Percentiles rank a stretch among this genome's conserved stretches.
phyloP scores from a whole-genome alignment of 1,284 basidiomycete genomes.

The Inonotus hispidus region DNA sequence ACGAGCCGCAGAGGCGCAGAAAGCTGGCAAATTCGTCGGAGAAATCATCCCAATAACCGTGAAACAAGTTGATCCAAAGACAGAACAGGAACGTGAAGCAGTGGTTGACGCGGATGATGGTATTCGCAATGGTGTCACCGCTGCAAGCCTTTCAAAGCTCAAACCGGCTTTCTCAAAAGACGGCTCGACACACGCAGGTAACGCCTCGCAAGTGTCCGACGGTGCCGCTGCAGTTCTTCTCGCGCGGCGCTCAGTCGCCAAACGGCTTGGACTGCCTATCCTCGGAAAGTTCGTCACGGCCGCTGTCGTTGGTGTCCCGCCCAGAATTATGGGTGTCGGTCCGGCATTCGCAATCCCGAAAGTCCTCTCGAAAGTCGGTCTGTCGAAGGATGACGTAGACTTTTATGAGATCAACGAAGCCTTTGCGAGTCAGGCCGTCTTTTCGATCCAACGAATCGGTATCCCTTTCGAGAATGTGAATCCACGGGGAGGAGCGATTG shows the following conservation, averaged over 20 bases:
- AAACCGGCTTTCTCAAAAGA: conserved; percentile 90
- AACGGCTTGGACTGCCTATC: conserved; percentile 86
- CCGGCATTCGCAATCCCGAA: conserved; percentile 89
- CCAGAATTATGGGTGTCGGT: conserved; percentile 87
- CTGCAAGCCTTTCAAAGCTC: conserved; percentile 81
- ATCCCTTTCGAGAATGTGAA: conserved; percentile 83
- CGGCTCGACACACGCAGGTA: conserved; percentile 91
- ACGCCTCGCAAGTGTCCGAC: conserved; percentile 95
- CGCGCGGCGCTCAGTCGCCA: conserved; percentile 80
- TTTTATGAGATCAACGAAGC: conserved; percentile 96
- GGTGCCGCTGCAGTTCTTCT: conserved; percentile 95
- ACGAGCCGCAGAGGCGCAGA: conserved; percentile 84
- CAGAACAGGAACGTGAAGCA: conserved; percentile 73
- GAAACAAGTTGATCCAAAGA: conserved; percentile 78
- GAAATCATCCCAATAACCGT: conserved; percentile 89
- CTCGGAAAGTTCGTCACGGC: conserved; percentile 88
- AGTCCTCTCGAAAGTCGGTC: conserved; percentile 67
- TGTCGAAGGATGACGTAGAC: conserved; percentile 76
- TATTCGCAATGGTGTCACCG: conserved; percentile 87
- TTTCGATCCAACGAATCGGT: conserved; percentile 70
- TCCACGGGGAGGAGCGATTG: conserved; percentile 85
- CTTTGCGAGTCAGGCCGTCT: conserved; percentile 85
- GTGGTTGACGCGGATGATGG: conserved; percentile 90
- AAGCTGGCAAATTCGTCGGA: conserved; percentile 85
- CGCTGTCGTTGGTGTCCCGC: conserved; percentile 79